Evolutionary conservation across 768 basidiomycete species (phyloP), one percentile per base, ranked within the genome.

Genomic region (Steccherinum ochraceum): DNA sequence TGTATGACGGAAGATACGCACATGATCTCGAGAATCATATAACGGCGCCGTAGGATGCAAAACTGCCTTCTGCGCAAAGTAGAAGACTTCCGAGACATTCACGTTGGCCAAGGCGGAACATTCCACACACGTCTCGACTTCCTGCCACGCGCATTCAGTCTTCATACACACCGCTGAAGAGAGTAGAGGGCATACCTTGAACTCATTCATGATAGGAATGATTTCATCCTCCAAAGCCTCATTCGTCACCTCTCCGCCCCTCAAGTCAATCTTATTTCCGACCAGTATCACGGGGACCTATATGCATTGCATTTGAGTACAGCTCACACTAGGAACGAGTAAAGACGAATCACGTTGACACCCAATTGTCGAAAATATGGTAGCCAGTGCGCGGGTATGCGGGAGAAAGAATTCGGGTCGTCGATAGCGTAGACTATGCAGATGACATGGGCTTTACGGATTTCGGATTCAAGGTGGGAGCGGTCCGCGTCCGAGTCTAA

Each of bases 111-210:
- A 86, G 3, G 93, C 93, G n/a, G 93, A 95, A 62, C 90, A 92
- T 70, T 98, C 95, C 24, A 98, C 89, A 61, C 94, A 97, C 40
- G 95, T 97, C 65, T 97, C 94, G 49, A 97, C 94, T 79, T 97
- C 94, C 95, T 98, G 57, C 19, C 51, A 49, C 18, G 48, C 46
- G 27, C 30, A 21, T 24, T 20, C 24, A 24, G 12, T 52, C 7
- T 30, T 10, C 39, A 2, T 26, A 11, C 30, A 12, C 12, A 24
- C 12, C 12, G 12, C 41, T 27, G 35, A 53, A 20, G 26, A 40
- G 35, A 48, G 2, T 23, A 11, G 44, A 19, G 11, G 3, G 20
- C 21, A 60, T 62, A 85, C 93, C 81, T 99, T 99, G 83, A 95
- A 99, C 68, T 98, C 95, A 58, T 87, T 84, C 95, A 98, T 99